Evolutionary conservation across 352 stramenopile genomes (phyloP).

Genomic region (Vaucheria bursata): DNA sequence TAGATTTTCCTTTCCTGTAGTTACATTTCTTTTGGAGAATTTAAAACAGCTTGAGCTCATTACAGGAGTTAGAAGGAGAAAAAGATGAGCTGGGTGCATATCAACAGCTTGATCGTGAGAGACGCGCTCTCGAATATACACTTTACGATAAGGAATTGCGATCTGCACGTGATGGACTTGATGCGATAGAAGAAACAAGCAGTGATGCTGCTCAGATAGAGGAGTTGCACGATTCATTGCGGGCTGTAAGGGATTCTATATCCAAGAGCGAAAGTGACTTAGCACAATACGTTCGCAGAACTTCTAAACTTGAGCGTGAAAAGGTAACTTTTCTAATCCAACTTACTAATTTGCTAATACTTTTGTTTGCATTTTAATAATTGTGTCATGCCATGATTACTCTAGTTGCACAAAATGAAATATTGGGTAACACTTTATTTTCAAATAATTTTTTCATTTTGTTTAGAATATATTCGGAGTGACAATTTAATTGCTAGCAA

Average conservation of each 20-base stretch:
- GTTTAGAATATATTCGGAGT: too few relatives aligned
- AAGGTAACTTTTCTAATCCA: too few relatives aligned
- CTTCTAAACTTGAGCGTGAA: conserved; percentile 2
- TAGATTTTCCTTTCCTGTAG: too few relatives aligned
- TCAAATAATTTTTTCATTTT: too few relatives aligned
- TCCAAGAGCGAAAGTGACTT: background rate
- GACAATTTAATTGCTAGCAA: too few relatives aligned
- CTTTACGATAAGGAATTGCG: conserved; percentile 55
- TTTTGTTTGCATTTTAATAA: too few relatives aligned
- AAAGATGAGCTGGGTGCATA: conserved; percentile 82
- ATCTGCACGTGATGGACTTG: conserved; percentile 14
- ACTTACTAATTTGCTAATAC: too few relatives aligned
- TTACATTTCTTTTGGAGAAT: background rate
- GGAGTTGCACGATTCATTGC: conserved; percentile 5
- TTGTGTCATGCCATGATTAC: too few relatives aligned
- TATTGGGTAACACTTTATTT: too few relatives aligned
- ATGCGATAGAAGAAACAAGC: background rate
- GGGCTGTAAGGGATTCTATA: conserved; percentile 7
- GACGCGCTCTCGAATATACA: conserved; percentile 91
- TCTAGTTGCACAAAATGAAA: too few relatives aligned
- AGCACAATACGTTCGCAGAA: background rate
- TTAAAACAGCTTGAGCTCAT: conserved; percentile 54
- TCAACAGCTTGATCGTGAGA: conserved; percentile 57
- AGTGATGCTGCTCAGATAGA: conserved; percentile 2
- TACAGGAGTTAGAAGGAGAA: conserved; percentile 95